Evolutionary conservation across 805 yeast species (phyloP), one percentile per base, ranked within the genome.

Genomic region (Cephaloascus fragrans): DNA sequence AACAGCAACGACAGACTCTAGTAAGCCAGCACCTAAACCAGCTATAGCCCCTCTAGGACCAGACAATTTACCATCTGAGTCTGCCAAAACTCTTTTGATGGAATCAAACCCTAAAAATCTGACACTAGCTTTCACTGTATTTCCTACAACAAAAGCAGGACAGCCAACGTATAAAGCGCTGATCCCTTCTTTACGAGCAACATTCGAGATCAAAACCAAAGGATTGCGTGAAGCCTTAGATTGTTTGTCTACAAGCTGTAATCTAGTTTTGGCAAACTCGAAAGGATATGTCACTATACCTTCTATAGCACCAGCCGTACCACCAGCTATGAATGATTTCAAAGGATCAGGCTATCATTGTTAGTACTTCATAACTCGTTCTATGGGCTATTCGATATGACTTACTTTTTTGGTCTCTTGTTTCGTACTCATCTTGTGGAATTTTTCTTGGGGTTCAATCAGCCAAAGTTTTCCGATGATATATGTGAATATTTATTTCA

Each of bases 1-100:
- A 36, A 93, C 95, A 0, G 97, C 97, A 35, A 89, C 69, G 19
- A 88, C 82, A 41, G 95, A 82, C 57, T 90, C 98, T 44, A 90
- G 61, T 35, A 89, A 73, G 29, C 98, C 98, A 2, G 98, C 98
- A 36, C 97, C 97, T 34, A 93, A 67, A n/a, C 98, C 98, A 1
- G 98, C 98, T 26, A 90, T 43, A 4, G 89, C 94, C 47, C 97
- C 97, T 52, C 95, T 62, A 5, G 93, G 80, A 3, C 95, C 95
- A 28, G 93, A 78, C 37, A 93, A 63, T 58, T 86, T 83, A 4
- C 97, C 97, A 45, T 84, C 74, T 48, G 78, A 77, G 57, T 93
- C 97, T 20, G 80, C 76, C 41, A 90, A 66, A 26, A 83, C 48
- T 39, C 77, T 71, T 57, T 88, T 89, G 58, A 93, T 83, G 15